Evolutionary conservation across 176 grass and related monocot species (phyloP), one percentile per base, ranked within the genome.

Genomic region (Juncus inflexus): DNA sequence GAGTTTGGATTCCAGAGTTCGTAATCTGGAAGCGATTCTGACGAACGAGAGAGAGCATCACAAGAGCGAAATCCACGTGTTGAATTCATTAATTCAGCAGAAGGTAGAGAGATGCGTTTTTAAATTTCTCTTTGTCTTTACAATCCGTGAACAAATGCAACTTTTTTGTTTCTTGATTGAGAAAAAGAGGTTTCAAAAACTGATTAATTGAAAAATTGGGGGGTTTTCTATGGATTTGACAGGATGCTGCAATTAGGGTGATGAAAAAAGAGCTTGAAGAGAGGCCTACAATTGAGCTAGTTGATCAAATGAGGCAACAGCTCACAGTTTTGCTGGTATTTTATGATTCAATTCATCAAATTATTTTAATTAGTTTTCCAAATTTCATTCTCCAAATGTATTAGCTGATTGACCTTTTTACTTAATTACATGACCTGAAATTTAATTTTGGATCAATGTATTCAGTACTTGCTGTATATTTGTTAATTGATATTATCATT

Each of bases 21-120:
- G 38, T 45, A 71, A 71, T 71, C 58, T 71, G 53, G 68, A 71
- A 58, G 14, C 3, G 53, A 71, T 10, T 59, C 45, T 71, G 68
- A 35, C 68, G 37, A 59, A 15, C 43, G 68, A 71, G n/a, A 71
- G 53, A 58, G 57, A 71, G 50, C 55, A 58, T 35, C 54, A 71
- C 14, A 58, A 11, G 9, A 19, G 58, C 9, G 58, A 61, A 61
- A 61, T 35, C 3, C 55, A 41, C 37, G 12, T 15, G 7, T 45
- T 71, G 37, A 71, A 71, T 58, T 35, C 55, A 35, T 38, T 71
- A 35, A 35, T 42, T 9, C 39, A 71, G 54, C 52, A 71, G 40
- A 71, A 71, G 40, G 68, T 71, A 71, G 56, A 52, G 9, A 56
- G 52, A 8, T 52, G 9, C 16, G 47, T 11, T 52, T 52, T 52